Percentiles rank a stretch among this genome's conserved stretches.
phyloP scores from a whole-genome alignment of 108 stramenopile genomes.

The Poteriospumella lacustris region DNA sequence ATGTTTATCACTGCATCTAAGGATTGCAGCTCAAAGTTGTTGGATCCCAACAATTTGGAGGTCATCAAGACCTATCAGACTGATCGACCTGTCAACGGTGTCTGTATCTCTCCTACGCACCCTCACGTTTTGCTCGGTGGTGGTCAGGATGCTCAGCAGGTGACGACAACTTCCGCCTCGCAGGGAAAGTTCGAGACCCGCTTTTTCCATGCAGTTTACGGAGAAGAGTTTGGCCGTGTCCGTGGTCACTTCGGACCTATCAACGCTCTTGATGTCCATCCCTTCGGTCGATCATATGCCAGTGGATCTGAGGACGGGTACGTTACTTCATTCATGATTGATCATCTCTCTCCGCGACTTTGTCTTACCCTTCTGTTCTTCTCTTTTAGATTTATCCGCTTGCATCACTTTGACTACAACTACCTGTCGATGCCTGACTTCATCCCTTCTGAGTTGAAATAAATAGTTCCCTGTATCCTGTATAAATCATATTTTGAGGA shows the following conservation, averaged over 20 bases:
- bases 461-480: not conserved
- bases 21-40: conserved; percentile 85
- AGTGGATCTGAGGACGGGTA: conserved; percentile 48
- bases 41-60: conserved; percentile 78
- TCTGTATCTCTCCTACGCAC: conserved; percentile 83
- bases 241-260: conserved; percentile 99
- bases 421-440: conserved; percentile 93
- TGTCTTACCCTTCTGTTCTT: conserved; percentile 59
- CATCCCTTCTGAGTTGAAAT: conserved; percentile 71
- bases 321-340: not conserved
- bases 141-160: conserved; percentile 96
- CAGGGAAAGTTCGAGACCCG: conserved; percentile 96
- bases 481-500: not conserved
- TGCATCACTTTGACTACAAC: conserved; percentile 89
- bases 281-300: conserved; percentile 67
- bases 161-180: conserved; percentile 93
- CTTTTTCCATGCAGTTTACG: conserved; percentile 91
- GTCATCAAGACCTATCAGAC: conserved; percentile 88
- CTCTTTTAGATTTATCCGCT: conserved; percentile 60
- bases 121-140: conserved; percentile 95
- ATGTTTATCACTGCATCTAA: conserved; percentile 86
- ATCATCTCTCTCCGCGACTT: conserved; percentile 84
- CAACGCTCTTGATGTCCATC: conserved; percentile 94
- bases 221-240: conserved; percentile 91
- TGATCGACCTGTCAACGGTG: conserved; percentile 95